Evolutionary conservation across 1,284 basidiomycete genomes (phyloP), one percentile per base, ranked within the genome.

Genomic region (Sanghuangporus weigelae): DNA sequence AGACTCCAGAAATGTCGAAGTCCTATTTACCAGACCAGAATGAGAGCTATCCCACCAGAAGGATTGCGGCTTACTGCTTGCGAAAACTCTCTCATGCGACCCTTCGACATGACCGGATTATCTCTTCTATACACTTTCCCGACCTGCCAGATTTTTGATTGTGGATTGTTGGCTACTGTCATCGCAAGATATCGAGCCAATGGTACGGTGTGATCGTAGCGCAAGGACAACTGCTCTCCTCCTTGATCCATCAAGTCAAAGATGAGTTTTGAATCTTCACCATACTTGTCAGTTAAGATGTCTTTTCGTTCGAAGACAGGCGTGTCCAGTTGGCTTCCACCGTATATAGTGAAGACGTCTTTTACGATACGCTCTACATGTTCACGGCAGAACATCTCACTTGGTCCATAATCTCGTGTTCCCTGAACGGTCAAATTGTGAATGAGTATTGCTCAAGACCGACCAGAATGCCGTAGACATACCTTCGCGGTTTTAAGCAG

Each of bases 191-290:
- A 98, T 49, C 96, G 81, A 14, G 96, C 96, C 60, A 99, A 90
- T 5, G 96, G 96, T 19, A 99, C 96, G 23, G 96, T 99, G 71
- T 99, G 88, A 74, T 99, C 96, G 73, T 99, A 99, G 63, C 96
- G 82, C 68, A 99, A 78, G 21, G 93, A 93, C 68, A 98, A 91
- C 70, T 98, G 86, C 76, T 99, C 97, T 26, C 97, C 96, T n/a
- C 96, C 97, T 75, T 99, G 97, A 76, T 99, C 97, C 81, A 91
- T 88, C 60, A 99, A 83, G 76, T 99, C 96, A 75, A 98, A 99
- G 70, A 99, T 99, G 71, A 99, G 88, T 77, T 99, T 99, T 56
- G 90, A 86, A 75, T 99, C 96, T 77, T 99, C 97, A 63, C 95
- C 95, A 70, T 98, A 98, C 78, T 98, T 99, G 67, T 95, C 96